Evolutionary conservation across 2,329 filamentous ascomycete species (phyloP).

Genomic region (Alternaria sp.): DNA sequence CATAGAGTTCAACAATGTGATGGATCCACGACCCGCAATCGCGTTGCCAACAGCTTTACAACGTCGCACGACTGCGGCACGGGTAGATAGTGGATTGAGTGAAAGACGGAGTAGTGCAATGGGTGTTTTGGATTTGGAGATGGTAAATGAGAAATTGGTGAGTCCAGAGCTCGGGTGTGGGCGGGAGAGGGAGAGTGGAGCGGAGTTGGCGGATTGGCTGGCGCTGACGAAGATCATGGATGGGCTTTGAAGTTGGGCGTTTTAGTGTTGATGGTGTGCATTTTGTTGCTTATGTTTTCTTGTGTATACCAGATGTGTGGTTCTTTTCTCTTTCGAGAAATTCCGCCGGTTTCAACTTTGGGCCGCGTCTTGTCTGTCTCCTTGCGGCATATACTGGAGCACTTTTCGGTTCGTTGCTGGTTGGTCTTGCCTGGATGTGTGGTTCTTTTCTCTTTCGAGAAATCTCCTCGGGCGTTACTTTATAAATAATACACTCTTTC

Average conservation of each 20-base stretch:
- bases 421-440: neutral
- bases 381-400: neutral
- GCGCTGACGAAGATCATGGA: constrained; percentile 28
- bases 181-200: constrained; percentile 6
- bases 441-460: too few species aligned
- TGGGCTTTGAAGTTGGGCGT: constrained; percentile 6
- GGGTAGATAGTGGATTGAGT: constrained; percentile 14
- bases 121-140: constrained; percentile 21
- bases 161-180: constrained; percentile 1
- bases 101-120: constrained; percentile 17
- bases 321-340: neutral
- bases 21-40: neutral
- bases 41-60: neutral
- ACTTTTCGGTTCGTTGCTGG: neutral
- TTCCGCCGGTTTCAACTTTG: too few species aligned
- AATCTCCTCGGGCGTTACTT: neutral
- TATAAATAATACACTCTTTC: neutral
- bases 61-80: constrained; percentile 7
- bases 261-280: neutral
- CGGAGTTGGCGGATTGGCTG: constrained; percentile 28
- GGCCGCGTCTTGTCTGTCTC: neutral
- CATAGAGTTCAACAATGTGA: constrained; percentile 4
- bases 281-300: neutral
- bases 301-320: neutral
- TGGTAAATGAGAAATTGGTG: constrained; percentile 6